Evolutionary conservation across 371 early-diverging fungal species (phyloP), one percentile per base, ranked within the genome.

Genomic region (Quaeritorhiza haematococci): DNA sequence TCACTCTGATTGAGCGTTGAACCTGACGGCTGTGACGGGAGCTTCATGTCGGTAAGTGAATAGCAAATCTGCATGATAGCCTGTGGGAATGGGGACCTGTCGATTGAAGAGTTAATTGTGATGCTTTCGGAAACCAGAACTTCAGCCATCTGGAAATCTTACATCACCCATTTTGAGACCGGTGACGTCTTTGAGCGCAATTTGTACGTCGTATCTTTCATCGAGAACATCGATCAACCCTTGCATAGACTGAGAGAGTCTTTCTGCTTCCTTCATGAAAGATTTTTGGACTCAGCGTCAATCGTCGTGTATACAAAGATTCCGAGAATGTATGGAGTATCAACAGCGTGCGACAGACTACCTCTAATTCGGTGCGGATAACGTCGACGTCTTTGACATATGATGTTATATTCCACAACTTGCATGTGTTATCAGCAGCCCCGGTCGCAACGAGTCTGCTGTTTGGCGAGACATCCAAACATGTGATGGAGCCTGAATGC

Each of bases 11-110:
- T 63, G 55, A 26, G 45, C 33, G 47, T 67, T 76, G 60, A 81
- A 79, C 6, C 46, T 21, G 3, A 67, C 62, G 13, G 58, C 55
- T 3, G 74, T 57, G 4, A 81, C 81, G 13, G 79, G 67, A 1
- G 70, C 72, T 47, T 81, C 81, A 56, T 81, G 81, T 10, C 71
- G 56, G 51, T 56, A 74, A 10, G 81, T 81, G 54, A 62, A 76
- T 23, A 71, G 10, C 2, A 81, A 53, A 61, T 81, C 78, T 15
- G 78, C 75, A 55, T 81, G 81, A 51, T 71, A 81, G 21, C 78
- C 78, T 32, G 51, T 56, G 0, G 64, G 55, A 5, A 80, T 53
- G 2, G 76, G 72, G 0, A 72, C 61, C 66, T 71, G 7, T 13
- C 2, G 10, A 27, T 5, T 30, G 7, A 28, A 27, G 24, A 17